Evolutionary conservation across 768 basidiomycete species (phyloP), one percentile per base, ranked within the genome.

Genomic region (Sporobolomyces pararoseus): DNA sequence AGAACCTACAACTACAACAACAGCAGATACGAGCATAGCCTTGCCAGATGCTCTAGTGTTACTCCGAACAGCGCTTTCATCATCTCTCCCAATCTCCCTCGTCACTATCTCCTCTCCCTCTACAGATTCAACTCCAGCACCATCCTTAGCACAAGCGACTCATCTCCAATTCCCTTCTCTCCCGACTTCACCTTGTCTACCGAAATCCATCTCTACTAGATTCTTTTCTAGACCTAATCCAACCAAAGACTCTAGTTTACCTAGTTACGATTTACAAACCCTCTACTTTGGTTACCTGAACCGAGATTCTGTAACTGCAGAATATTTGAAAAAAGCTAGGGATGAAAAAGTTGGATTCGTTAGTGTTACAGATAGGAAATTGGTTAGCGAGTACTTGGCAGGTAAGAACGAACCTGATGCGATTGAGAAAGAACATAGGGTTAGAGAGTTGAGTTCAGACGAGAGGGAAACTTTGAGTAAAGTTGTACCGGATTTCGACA

Each of bases 291-390:
- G 89, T 34, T 98, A 88, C 89, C 81, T 87, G 5, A 83, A 88
- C 37, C 82, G 85, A 53, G 89, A 90, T 77, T 85, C 86, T 0
- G 82, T 86, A 0, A 86, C 86, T 35, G 89, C 88, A 21, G 91
- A 94, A 73, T 98, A 98, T 80, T 86, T 95, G 85, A 88, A 87
- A 77, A 87, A 89, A 75, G 87, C 88, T 3, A 83, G 90, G 63
- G 88, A 89, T 76, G 83, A 83, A 50, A 89, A 90, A 1, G 80
- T 92, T 35, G 82, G 85, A 3, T 85, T 91, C 78, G 90, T 97
- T 46, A 87, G 89, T 74, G 86, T 91, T 39, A 90, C 91, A 4
- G 93, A 96, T 80, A 82, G 93, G 70, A 91, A 89, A 81, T 83
- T 83, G 52, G 86, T 95, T 0, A 86, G 90, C 42, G 92, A 94